phyloP scores from a whole-genome alignment of 2,329 filamentous ascomycete species.

The Trichoderma atroviride region DNA sequence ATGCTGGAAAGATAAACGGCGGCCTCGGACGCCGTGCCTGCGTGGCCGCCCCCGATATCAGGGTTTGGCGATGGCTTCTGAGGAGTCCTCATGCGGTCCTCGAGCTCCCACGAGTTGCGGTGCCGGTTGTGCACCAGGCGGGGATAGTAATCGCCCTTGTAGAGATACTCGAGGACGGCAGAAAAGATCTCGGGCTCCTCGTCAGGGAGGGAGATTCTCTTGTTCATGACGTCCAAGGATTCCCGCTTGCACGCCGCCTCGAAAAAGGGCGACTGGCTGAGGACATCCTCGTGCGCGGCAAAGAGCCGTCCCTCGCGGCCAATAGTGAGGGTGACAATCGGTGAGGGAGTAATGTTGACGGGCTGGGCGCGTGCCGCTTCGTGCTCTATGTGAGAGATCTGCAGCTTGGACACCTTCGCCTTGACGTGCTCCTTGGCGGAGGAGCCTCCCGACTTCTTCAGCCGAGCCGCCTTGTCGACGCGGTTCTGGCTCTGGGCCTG shows the following conservation, averaged over 20 bases:
- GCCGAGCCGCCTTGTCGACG: conserved; percentile 84
- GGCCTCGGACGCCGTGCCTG: conserved; percentile 54
- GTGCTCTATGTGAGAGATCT: conserved; percentile 73
- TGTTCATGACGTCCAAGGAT: conserved; percentile 74
- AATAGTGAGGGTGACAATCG: conserved; percentile 85
- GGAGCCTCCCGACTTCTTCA: conserved; percentile 59
- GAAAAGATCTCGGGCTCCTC: conserved; percentile 93
- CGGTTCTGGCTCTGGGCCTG: conserved; percentile 65
- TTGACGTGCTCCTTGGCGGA: conserved; percentile 62
- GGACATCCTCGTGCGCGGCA: conserved; percentile 91
- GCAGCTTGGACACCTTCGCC: conserved; percentile 80
- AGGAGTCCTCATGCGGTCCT: conserved; percentile 59
- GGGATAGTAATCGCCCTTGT: conserved; percentile 95
- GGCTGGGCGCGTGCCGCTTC: conserved; percentile 38
- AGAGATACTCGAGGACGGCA: conserved; percentile 92
- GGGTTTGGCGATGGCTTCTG: conserved; percentile 54
- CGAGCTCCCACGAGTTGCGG: conserved; percentile 85
- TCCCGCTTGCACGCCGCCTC: conserved; percentile 69
- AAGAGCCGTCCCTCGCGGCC: conserved; percentile 86
- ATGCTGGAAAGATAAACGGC: conserved; percentile 72
- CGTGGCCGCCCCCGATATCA: conserved; percentile 49
- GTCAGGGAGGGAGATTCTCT: conserved; percentile 71
- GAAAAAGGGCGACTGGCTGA: conserved; percentile 85
- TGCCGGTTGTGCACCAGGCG: conserved; percentile 85
- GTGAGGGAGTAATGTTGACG: conserved; percentile 51